Conservation (phyloP, 352 stramenopile genomes). For the Globisporangium cylindrosporum region DNA sequence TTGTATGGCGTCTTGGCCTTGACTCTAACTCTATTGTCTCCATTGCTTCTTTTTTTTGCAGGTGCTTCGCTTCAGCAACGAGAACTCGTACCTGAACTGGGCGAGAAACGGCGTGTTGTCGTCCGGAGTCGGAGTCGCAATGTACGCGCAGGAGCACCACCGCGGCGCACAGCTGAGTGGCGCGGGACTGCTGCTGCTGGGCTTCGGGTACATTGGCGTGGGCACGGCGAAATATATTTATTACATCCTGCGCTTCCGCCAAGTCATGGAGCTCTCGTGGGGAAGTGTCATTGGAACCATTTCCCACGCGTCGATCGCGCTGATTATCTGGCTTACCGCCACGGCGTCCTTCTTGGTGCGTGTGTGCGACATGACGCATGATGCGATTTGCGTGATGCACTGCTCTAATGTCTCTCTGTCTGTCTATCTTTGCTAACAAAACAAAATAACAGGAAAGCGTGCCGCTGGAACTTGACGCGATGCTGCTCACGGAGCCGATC, state of each 20-base stretch:
- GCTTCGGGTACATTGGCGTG: slow-evolving; percentile 87
- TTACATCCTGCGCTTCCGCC: slow-evolving; percentile 86
- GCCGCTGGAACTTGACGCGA: slow-evolving; percentile 78
- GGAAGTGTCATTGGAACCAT: slow-evolving; percentile 79
- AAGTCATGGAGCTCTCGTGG: slow-evolving; percentile 87
- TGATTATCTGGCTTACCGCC: slow-evolving; percentile 85
- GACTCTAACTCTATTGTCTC: background rate
- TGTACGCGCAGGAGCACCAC: slow-evolving; percentile 89
- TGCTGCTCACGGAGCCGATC: slow-evolving; percentile 83
- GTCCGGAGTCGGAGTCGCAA: slow-evolving; percentile 77
- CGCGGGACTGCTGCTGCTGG: slow-evolving; percentile 70
- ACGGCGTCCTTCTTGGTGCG: slow-evolving; percentile 82
- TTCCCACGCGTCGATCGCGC: slow-evolving; percentile 74
- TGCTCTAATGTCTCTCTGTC: slow-evolving; percentile 1
- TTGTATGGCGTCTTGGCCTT: background rate
- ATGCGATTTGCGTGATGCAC: background rate
- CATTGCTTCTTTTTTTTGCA: slow-evolving; percentile 17
- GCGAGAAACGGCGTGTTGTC: slow-evolving; percentile 82
- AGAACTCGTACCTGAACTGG: slow-evolving; percentile 89
- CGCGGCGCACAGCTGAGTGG: slow-evolving; percentile 80
- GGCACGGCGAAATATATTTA: slow-evolving; percentile 89
- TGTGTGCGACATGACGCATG: background rate
- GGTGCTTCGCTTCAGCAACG: slow-evolving; percentile 82
- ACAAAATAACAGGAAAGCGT: slow-evolving; percentile 67
- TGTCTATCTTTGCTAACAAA: slow-evolving; percentile 6